phyloP scores from a whole-genome alignment of 23 red algal species.

The Gracilaria gracilis region DNA sequence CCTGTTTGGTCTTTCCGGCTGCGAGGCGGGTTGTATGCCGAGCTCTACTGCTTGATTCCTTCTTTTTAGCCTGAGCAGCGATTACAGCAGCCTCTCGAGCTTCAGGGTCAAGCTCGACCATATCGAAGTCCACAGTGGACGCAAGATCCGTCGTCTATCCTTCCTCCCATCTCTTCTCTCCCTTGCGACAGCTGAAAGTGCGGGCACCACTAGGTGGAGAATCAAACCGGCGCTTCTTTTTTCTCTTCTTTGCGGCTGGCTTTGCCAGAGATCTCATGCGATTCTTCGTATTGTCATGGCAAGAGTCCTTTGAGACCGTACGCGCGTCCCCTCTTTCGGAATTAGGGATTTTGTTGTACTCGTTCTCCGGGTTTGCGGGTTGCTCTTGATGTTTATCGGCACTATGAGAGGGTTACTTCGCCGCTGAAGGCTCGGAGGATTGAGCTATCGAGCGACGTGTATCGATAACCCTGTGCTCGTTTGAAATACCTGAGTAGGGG shows the following conservation, averaged over 20 bases:
- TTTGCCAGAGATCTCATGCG: constrained; percentile 36
- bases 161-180: constrained; percentile 23
- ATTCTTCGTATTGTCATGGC: neutral
- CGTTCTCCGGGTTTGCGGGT: neutral
- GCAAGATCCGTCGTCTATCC: constrained; percentile 13
- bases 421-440: neutral
- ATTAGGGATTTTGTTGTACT: neutral
- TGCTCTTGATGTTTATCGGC: constrained; percentile 4
- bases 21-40: constrained; percentile 74
- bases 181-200: neutral
- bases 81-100: constrained; percentile 72
- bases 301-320: neutral
- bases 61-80: constrained; percentile 69
- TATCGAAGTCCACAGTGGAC: neutral
- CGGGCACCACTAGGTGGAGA: constrained; percentile 19
- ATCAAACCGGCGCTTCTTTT: constrained; percentile 16
- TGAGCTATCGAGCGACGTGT: too few relatives aligned
- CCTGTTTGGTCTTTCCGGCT: constrained; percentile 81
- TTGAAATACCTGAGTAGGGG: neutral
- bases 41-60: constrained; percentile 53
- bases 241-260: constrained; percentile 30
- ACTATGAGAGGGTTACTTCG: neutral
- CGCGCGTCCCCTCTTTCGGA: neutral
- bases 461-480: neutral
- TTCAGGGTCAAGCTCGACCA: constrained; percentile 59